Evolutionary conservation across 352 stramenopile species (phyloP).

Genomic region (Thalassiosira exigua): DNA sequence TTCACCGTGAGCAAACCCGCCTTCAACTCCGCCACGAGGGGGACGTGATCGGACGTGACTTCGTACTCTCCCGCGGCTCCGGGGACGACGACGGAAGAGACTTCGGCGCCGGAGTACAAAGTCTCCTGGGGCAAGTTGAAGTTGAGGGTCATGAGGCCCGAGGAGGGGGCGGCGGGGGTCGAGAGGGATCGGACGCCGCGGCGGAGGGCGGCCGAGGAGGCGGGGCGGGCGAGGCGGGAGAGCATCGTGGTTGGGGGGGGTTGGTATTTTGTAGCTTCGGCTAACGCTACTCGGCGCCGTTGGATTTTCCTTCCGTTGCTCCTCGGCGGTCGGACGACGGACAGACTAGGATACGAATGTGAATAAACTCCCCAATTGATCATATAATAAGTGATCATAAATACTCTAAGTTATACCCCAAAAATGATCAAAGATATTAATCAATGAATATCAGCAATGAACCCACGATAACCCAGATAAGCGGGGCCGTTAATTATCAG

Average conservation of each 20-base stretch:
- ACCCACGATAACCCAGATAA: too few species aligned
- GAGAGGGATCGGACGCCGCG: neutral
- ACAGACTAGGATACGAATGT: too few species aligned
- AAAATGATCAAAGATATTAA: too few species aligned
- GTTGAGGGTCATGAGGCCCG: conserved; percentile 76
- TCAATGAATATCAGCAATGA: too few species aligned
- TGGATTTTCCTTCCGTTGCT: too few species aligned
- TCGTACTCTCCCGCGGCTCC: conserved; percentile 96
- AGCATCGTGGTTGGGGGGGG: conserved; percentile 63
- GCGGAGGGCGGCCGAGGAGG: neutral
- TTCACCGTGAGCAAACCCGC: conserved; percentile 91
- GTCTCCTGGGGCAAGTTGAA: conserved; percentile 86
- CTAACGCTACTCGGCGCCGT: too few species aligned
- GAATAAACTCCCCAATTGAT: too few species aligned
- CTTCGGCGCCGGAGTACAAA: conserved; percentile 82
- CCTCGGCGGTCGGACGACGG: too few species aligned
- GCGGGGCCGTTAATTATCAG: too few species aligned
- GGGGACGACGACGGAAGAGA: conserved; percentile 93
- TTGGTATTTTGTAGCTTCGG: too few species aligned
- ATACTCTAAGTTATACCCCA: too few species aligned
- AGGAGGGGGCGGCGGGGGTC: conserved; percentile 4
- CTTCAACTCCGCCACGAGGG: conserved; percentile 97
- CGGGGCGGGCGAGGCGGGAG: conserved; percentile 37
- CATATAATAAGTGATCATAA: too few species aligned
- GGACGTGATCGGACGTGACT: conserved; percentile 95